Conservation (phyloP, 805 yeast genomes). For the Wickerhamiella slavikovae region DNA sequence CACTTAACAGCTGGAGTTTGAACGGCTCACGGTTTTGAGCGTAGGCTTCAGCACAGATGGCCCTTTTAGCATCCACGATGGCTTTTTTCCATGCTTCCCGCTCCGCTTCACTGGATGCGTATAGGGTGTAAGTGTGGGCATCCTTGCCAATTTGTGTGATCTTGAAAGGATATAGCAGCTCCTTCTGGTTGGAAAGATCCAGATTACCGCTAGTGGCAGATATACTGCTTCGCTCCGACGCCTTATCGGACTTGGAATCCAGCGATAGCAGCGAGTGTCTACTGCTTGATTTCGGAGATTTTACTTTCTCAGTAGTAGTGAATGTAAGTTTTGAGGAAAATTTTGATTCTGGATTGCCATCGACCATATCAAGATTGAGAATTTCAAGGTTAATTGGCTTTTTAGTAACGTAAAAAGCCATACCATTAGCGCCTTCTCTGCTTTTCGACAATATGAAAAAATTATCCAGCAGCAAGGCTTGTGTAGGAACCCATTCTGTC, state of each 20-base stretch:
- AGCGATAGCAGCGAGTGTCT: neutral
- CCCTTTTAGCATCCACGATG: constrained; percentile 27
- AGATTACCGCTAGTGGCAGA: neutral
- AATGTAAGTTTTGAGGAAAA: constrained; percentile 10
- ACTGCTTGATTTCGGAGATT: neutral
- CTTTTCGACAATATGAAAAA: constrained; percentile 25
- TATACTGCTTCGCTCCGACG: neutral
- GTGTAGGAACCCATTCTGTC: constrained; percentile 30
- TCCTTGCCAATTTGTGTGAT: constrained; percentile 18
- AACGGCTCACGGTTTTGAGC: constrained; percentile 31
- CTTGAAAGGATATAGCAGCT: constrained; percentile 17
- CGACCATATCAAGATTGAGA: constrained; percentile 35
- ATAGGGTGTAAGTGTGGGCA: constrained; percentile 16
- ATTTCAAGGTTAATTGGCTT: constrained; percentile 24
- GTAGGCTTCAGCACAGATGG: constrained; percentile 16
- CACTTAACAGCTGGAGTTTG: constrained; percentile 30
- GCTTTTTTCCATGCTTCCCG: constrained; percentile 37
- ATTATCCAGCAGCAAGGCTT: constrained; percentile 48
- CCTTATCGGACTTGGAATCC: neutral
- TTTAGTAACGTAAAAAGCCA: constrained; percentile 17
- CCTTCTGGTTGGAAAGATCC: constrained; percentile 4
- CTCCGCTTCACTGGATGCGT: constrained; percentile 19
- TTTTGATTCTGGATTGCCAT: constrained; percentile 18
- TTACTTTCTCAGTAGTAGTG: constrained; percentile 2
- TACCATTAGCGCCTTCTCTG: constrained; percentile 17